phyloP scores from a whole-genome alignment of 495 filamentous ascomycete species.

The Penicillium arizonense region DNA sequence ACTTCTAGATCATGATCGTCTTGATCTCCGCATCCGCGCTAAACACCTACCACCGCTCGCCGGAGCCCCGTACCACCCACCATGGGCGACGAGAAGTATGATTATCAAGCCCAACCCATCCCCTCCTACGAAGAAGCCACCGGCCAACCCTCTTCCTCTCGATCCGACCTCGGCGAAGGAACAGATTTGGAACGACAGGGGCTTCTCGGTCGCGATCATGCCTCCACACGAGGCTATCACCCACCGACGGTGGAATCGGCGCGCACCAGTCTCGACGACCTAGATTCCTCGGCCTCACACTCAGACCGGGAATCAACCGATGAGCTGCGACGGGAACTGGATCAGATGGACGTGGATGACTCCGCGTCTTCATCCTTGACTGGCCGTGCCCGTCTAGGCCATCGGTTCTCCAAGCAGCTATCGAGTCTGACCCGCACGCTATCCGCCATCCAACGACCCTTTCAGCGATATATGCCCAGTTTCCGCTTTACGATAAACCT shows the following conservation, averaged over 20 bases:
- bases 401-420: constrained; percentile 55
- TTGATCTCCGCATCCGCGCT: constrained; percentile 28
- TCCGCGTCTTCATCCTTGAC: constrained; percentile 46
- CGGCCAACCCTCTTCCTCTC: constrained; percentile 59
- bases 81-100: constrained; percentile 60
- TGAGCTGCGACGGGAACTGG: constrained; percentile 72
- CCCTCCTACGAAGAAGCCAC: constrained; percentile 93
- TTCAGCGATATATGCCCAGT: constrained; percentile 47
- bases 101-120: constrained; percentile 75
- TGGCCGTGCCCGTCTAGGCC: constrained; percentile 38
- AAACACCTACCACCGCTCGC: constrained; percentile 33
- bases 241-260: constrained; percentile 73
- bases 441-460: constrained; percentile 54
- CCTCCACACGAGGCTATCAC: constrained; percentile 57
- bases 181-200: constrained; percentile 63
- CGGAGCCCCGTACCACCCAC: constrained; percentile 30
- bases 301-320: constrained; percentile 53
- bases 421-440: constrained; percentile 52
- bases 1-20: constrained; percentile 45
- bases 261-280: constrained; percentile 59
- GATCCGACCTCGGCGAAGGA: constrained; percentile 59
- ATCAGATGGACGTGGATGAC: constrained; percentile 88
- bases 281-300: constrained; percentile 40
- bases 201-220: constrained; percentile 43
- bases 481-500: constrained; percentile 39